Conservation (phyloP, 1,284 basidiomycete genomes). For the Porogramme epimiltina region DNA sequence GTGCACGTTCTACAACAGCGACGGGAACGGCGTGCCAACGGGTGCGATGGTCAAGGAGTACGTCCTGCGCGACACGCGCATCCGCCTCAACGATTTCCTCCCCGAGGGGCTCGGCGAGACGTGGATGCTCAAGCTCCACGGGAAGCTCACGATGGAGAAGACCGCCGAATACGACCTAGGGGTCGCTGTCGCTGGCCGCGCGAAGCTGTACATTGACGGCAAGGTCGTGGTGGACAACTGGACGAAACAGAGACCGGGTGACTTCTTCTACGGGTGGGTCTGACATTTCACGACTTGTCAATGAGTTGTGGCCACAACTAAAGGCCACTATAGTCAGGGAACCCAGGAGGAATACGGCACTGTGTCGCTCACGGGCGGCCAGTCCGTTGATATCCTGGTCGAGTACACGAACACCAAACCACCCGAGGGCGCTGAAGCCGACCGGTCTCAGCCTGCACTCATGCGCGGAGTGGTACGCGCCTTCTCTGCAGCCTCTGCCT, state of each 20-base stretch:
- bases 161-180: conserved; percentile 71
- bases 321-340: conserved; percentile 48
- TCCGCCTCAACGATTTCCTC: conserved; percentile 69
- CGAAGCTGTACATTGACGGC: conserved; percentile 66
- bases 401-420: conserved; percentile 66
- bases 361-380: conserved; percentile 45
- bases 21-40: conserved; percentile 44
- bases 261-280: conserved; percentile 66
- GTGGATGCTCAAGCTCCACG: conserved; percentile 67
- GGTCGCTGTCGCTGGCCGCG: conserved; percentile 67
- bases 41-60: conserved; percentile 46
- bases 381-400: conserved; percentile 52
- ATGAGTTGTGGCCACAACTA: too few relatives aligned
- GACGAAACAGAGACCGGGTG: conserved; percentile 65
- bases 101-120: conserved; percentile 57
- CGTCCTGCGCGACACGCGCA: conserved; percentile 58
- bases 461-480: conserved; percentile 61
- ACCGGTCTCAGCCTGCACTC: conserved; percentile 56
- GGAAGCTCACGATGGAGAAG: conserved; percentile 52
- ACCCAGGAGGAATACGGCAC: conserved; percentile 61
- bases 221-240: conserved; percentile 69
- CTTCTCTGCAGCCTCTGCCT: too few relatives aligned
- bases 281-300: background rate
- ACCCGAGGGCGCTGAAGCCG: conserved; percentile 49
- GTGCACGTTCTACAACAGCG: conserved; percentile 62